These are phyloP conservation scores for Irineochytrium annulatum DNA, from an alignment of 192 early-diverging fungal species.

Conservation along the genomic window DNA sequence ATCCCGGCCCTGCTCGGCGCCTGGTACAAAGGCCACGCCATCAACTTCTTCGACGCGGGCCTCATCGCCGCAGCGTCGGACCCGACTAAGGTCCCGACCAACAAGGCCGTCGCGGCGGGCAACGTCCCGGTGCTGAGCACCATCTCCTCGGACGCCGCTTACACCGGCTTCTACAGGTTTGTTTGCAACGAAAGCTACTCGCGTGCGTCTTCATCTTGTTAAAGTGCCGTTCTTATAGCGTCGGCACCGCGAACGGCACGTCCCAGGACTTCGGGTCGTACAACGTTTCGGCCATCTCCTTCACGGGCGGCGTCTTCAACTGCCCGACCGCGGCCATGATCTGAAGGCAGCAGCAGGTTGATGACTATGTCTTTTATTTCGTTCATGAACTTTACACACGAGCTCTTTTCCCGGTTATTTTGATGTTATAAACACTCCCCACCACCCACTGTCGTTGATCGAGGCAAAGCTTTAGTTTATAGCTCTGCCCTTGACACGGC, in stretches of 20 bases:
- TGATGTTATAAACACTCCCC: too few species aligned
- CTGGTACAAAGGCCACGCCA: background rate
- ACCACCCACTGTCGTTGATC: too few species aligned
- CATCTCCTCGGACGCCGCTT: background rate
- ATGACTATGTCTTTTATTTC: too few species aligned
- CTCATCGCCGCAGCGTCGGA: background rate
- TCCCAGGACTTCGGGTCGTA: background rate
- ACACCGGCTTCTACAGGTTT: conserved; percentile 1
- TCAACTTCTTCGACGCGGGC: background rate
- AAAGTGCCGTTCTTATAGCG: background rate
- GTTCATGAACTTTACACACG: too few species aligned
- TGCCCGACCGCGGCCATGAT: conserved; percentile 1
- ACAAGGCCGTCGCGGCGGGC: background rate
- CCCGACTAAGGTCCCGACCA: background rate
- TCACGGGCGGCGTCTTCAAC: conserved; percentile 5
- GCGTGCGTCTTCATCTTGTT: too few species aligned
- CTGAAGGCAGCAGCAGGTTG: too few species aligned
- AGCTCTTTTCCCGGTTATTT: too few species aligned
- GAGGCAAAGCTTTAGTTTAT: too few species aligned
- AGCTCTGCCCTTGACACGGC: too few species aligned
- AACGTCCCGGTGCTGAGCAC: background rate
- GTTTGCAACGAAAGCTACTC: too few species aligned
- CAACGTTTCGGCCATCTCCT: too few species aligned
- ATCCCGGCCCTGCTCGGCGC: background rate
- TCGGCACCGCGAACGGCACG: background rate